These are phyloP conservation scores for Carpediemonas membranifera DNA, from an alignment of 78 protist genomes.

Conservation along the genomic window DNA sequence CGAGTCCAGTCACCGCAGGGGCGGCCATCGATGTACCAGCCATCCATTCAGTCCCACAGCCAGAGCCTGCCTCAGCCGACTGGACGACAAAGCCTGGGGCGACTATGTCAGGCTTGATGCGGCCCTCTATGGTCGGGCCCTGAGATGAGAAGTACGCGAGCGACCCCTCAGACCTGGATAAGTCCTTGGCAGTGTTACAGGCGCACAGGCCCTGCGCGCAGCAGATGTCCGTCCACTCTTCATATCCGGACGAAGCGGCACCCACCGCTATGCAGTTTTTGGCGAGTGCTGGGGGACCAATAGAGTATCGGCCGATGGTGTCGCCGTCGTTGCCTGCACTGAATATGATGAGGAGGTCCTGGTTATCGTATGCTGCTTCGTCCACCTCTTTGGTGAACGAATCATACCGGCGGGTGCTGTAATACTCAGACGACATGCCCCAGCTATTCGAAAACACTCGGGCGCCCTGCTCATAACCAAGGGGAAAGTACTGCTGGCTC, in stretches of 20 bases:
- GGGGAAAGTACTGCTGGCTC: background rate
- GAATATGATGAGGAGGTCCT: slow-evolving; percentile 8
- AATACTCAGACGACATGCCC: too few relatives aligned
- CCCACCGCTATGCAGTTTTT: slow-evolving; percentile 21
- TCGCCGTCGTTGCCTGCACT: slow-evolving; percentile 33
- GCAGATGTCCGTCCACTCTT: too few relatives aligned
- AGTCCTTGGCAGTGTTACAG: too few relatives aligned
- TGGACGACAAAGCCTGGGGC: too few relatives aligned
- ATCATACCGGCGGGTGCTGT: slow-evolving; percentile 2
- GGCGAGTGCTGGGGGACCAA: background rate
- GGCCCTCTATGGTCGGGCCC: slow-evolving; percentile 47
- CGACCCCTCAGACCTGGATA: too few relatives aligned
- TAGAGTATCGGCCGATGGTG: background rate
- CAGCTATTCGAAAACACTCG: slow-evolving; percentile 20
- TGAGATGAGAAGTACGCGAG: slow-evolving; percentile 27
- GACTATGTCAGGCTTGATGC: slow-evolving; percentile 51
- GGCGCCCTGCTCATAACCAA: slow-evolving; percentile 21
- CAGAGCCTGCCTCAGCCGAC: too few relatives aligned
- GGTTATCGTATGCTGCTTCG: background rate
- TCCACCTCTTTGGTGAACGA: slow-evolving; percentile 10
- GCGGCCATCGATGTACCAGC: too few relatives aligned
- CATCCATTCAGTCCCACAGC: too few relatives aligned
- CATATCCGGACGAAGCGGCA: slow-evolving; percentile 5
- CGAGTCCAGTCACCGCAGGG: too few relatives aligned
- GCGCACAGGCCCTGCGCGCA: too few relatives aligned